A percentile compares a stretch with the other conserved stretches of the same genome.
Conservation (phyloP, 2,329 filamentous ascomycete genomes). For the Arthrobotrys megalospora region DNA sequence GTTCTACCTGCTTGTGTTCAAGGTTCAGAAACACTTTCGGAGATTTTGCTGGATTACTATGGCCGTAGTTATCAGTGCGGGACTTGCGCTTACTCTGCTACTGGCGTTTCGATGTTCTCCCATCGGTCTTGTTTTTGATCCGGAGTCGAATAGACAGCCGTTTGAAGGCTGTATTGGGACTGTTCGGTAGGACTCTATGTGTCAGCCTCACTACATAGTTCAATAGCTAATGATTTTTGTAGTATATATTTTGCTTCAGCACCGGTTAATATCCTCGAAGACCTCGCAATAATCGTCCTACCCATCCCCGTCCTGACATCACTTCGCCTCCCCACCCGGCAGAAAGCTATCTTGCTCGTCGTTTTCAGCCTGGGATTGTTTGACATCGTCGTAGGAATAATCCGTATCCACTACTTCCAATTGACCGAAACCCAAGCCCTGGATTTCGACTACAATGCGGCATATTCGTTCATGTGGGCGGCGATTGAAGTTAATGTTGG, state of each 20-base stretch:
- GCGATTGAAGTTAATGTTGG: slow-evolving; percentile 91
- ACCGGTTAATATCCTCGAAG: slow-evolving; percentile 91
- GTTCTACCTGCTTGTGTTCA: slow-evolving; percentile 88
- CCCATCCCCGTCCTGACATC: slow-evolving; percentile 89
- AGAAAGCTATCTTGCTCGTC: slow-evolving; percentile 88
- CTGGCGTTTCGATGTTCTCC: slow-evolving; percentile 90
- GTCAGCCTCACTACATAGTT: not conserved
- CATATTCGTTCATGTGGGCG: slow-evolving; percentile 92
- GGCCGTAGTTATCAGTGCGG: slow-evolving; percentile 82
- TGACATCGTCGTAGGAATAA: slow-evolving; percentile 87
- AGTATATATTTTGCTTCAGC: slow-evolving; percentile 80
- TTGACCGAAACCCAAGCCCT: slow-evolving; percentile 73
- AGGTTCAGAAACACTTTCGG: slow-evolving; percentile 82
- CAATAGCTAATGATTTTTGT: slow-evolving; percentile 68
- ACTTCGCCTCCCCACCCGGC: slow-evolving; percentile 85
- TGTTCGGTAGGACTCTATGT: slow-evolving; percentile 39
- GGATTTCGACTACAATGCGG: slow-evolving; percentile 81
- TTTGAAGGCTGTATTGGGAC: slow-evolving; percentile 59
- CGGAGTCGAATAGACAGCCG: slow-evolving; percentile 57
- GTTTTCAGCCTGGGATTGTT: slow-evolving; percentile 91
- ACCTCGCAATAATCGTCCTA: slow-evolving; percentile 86
- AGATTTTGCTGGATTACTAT: slow-evolving; percentile 86
- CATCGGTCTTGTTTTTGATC: slow-evolving; percentile 77
- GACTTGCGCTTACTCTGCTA: slow-evolving; percentile 83
- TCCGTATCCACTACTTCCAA: slow-evolving; percentile 91